Evolutionary conservation across 2,329 filamentous ascomycete genomes (phyloP).

Genomic region (Lachnellula cervina): DNA sequence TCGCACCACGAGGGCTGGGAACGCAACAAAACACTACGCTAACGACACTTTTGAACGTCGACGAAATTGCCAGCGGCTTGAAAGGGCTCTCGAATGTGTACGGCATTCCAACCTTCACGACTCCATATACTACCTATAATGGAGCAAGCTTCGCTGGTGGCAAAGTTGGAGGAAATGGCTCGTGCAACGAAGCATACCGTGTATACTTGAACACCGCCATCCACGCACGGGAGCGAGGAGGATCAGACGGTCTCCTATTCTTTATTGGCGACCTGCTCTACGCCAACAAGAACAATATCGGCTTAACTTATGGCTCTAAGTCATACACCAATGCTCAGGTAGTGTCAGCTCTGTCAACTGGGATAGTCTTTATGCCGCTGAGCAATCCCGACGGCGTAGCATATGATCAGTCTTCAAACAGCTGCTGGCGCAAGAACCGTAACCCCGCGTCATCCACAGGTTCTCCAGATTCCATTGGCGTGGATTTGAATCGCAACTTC

Average conservation of each 20-base stretch:
- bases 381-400: slow-evolving; percentile 51
- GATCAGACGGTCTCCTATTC: slow-evolving; percentile 52
- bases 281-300: slow-evolving; percentile 44
- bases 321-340: slow-evolving; percentile 50
- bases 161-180: slow-evolving; percentile 40
- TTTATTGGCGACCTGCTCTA: slow-evolving; percentile 53
- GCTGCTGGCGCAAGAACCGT: slow-evolving; percentile 54
- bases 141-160: slow-evolving; percentile 36
- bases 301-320: slow-evolving; percentile 47
- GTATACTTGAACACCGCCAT: slow-evolving; percentile 50
- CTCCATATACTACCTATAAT: slow-evolving; percentile 40
- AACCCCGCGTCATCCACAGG: slow-evolving; percentile 38
- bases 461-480: slow-evolving; percentile 34
- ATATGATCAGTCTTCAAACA: slow-evolving; percentile 45
- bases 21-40: slow-evolving; percentile 35
- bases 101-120: slow-evolving; percentile 36
- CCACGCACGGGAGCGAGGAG: slow-evolving; percentile 55
- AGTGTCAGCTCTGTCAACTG: slow-evolving; percentile 44
- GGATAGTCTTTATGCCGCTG: slow-evolving; percentile 50
- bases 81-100: slow-evolving; percentile 38
- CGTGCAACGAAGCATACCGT: slow-evolving; percentile 39
- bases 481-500: slow-evolving; percentile 55
- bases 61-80: slow-evolving; percentile 38
- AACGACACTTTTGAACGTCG: slow-evolving; percentile 38
- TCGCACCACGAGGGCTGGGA: slow-evolving; percentile 39